Conservation (phyloP, 768 basidiomycete genomes). For the Postia placenta region DNA sequence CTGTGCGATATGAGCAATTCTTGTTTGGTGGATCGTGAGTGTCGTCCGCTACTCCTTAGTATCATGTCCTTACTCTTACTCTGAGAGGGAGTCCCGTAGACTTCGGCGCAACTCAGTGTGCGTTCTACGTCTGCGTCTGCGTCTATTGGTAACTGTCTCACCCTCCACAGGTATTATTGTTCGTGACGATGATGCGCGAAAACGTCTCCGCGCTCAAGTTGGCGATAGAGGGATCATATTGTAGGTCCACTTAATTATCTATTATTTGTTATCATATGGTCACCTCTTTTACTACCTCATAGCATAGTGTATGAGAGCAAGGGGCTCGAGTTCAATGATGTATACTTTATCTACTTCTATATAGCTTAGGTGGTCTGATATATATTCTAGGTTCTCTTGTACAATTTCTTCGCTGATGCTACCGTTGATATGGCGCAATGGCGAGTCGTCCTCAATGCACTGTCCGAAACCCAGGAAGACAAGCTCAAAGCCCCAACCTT, state of each 20-base stretch:
- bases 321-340: slow-evolving; percentile 64
- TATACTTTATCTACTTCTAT: slow-evolving; percentile 19
- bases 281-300: background rate
- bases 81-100: slow-evolving; percentile 42
- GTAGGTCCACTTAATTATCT: slow-evolving; percentile 33
- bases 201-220: slow-evolving; percentile 42
- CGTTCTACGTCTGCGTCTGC: too few relatives aligned
- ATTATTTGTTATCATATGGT: too few relatives aligned
- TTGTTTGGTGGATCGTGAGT: slow-evolving; percentile 44
- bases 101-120: slow-evolving; percentile 65
- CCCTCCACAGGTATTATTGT: slow-evolving; percentile 61
- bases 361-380: too few relatives aligned
- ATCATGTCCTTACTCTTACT: background rate
- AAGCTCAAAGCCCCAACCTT: slow-evolving; percentile 37
- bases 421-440: slow-evolving; percentile 43
- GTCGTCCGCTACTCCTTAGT: background rate
- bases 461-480: slow-evolving; percentile 18
- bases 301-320: slow-evolving; percentile 59
- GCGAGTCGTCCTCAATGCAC: slow-evolving; percentile 47
- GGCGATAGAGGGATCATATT: slow-evolving; percentile 53
- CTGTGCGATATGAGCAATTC: slow-evolving; percentile 47
- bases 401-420: slow-evolving; percentile 72
- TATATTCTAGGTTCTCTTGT: slow-evolving; percentile 38
- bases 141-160: background rate
- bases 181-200: slow-evolving; percentile 47